These are phyloP conservation scores for Gnomoniopsis sp. DNA, from an alignment of 2,329 filamentous ascomycete species.

Conservation along the genomic window DNA sequence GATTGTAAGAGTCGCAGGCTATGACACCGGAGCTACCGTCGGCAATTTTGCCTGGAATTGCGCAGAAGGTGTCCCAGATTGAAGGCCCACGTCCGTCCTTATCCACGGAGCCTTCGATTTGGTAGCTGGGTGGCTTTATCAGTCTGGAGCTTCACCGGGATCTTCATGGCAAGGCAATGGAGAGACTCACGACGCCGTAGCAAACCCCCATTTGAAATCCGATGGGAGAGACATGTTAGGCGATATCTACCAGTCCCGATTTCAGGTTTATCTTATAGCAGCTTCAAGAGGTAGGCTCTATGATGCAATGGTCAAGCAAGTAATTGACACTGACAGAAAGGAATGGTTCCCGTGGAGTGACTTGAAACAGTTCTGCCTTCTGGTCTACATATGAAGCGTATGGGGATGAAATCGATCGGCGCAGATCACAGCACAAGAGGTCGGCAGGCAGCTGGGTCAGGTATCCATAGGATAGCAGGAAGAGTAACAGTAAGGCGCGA, in stretches of 20 bases:
- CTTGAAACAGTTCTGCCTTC: background rate
- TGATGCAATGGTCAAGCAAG: background rate
- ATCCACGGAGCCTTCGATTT: slow-evolving; percentile 75
- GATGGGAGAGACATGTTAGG: slow-evolving; percentile 56
- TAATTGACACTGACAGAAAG: background rate
- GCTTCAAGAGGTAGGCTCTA: background rate
- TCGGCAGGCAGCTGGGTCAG: background rate
- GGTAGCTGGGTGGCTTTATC: slow-evolving; percentile 60
- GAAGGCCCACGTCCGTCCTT: slow-evolving; percentile 77
- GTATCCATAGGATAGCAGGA: background rate
- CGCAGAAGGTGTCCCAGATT: slow-evolving; percentile 90
- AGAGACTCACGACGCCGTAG: slow-evolving; percentile 64
- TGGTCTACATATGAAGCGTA: background rate
- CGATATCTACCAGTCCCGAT: background rate
- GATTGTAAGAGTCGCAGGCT: slow-evolving; percentile 85
- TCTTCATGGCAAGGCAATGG: background rate
- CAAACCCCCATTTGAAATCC: slow-evolving; percentile 78
- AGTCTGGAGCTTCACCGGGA: background rate
- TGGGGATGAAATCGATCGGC: background rate
- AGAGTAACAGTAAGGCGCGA: background rate
- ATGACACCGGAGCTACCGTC: slow-evolving; percentile 71
- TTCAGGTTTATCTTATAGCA: background rate
- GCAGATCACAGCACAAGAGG: background rate
- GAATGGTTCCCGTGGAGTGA: background rate
- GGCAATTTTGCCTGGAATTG: slow-evolving; percentile 76